These are phyloP conservation scores for Buddleja alternifolia DNA, from an alignment of 257 asterid species.

Conservation along the genomic window DNA sequence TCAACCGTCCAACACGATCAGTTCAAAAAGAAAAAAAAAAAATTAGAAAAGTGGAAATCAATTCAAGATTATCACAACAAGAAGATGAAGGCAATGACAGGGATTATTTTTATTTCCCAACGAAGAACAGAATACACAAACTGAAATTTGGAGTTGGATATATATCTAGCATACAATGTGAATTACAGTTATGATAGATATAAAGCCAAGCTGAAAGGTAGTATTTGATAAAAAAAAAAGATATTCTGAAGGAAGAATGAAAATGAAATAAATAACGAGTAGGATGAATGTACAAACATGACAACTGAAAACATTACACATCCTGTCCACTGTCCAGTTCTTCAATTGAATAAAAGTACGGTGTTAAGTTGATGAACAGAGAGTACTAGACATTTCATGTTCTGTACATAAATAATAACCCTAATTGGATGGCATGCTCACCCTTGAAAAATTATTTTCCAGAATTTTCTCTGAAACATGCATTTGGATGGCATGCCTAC, in stretches of 20 bases:
- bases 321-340: not conserved
- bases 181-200: not conserved
- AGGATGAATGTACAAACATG: not conserved
- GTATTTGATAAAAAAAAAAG: not conserved
- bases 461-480: no score
- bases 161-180: no score
- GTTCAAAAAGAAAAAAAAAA: not conserved
- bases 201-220: not conserved
- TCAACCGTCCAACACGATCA: not conserved
- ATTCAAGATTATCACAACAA: not conserved
- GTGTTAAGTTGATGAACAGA: not conserved
- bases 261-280: not conserved
- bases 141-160: not conserved
- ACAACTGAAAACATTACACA: not conserved
- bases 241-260: not conserved
- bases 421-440: no score
- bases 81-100: not conserved
- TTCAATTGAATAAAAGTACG: not conserved
- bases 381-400: not conserved
- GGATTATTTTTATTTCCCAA: not conserved
- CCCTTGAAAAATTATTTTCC: no score
- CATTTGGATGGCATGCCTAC: no score
- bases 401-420: no score
- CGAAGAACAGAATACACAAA: no score
- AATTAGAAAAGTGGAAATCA: not conserved